Conservation (phyloP, 768 basidiomycete species). For the Lactarius evosmus region DNA sequence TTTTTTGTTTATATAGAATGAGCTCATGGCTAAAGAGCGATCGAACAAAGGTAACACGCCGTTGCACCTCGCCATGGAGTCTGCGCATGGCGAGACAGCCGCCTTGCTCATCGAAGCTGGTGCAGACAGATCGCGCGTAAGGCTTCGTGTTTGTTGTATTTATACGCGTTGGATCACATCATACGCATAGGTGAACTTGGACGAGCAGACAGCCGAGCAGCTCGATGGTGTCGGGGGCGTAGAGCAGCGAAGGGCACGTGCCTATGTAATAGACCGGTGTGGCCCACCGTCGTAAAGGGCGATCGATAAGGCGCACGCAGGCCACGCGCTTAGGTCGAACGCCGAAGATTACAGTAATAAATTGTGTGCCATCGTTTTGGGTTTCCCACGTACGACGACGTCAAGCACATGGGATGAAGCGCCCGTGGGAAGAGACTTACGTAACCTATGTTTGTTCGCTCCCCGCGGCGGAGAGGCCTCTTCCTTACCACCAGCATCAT, state of each 20-base stretch:
- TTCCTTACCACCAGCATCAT: slow-evolving; percentile 19
- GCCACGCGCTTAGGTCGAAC: too few species aligned
- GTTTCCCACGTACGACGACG: too few species aligned
- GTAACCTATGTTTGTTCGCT: slow-evolving; percentile 8
- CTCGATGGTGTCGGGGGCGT: slow-evolving; percentile 86
- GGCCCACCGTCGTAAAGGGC: slow-evolving; percentile 46
- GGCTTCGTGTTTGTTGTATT: slow-evolving; percentile 32
- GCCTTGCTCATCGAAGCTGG: slow-evolving; percentile 92
- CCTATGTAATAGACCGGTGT: slow-evolving; percentile 73
- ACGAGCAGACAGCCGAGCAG: slow-evolving; percentile 83
- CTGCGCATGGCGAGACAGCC: slow-evolving; percentile 88
- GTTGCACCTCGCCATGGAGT: slow-evolving; percentile 95
- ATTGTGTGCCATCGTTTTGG: too few species aligned
- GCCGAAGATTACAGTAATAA: too few species aligned
- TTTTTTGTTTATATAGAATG: slow-evolving; percentile 26
- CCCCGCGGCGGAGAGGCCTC: neutral
- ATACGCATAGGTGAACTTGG: slow-evolving; percentile 64
- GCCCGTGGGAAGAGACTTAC: slow-evolving; percentile 23
- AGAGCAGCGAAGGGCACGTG: slow-evolving; percentile 78
- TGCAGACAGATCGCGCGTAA: slow-evolving; percentile 84
- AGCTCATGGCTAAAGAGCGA: slow-evolving; percentile 14
- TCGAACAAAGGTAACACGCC: slow-evolving; percentile 82
- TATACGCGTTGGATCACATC: slow-evolving; percentile 17
- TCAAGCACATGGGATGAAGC: neutral
- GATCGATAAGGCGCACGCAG: neutral